phyloP scores from a whole-genome alignment of 345 rosid genomes.

The Syzygium aqueum region DNA sequence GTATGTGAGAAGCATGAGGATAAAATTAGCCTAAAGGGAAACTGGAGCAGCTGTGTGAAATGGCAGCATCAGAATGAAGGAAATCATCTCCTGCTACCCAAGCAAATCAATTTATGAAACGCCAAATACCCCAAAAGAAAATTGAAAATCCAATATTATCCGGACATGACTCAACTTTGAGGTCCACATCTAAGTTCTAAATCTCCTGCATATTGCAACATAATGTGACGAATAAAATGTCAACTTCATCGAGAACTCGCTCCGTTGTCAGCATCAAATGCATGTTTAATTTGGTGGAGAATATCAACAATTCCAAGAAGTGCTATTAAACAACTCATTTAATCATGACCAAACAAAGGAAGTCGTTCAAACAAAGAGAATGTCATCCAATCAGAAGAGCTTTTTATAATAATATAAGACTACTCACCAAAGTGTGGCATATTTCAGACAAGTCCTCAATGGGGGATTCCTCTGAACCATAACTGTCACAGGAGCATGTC shows the following conservation, averaged over 20 bases:
- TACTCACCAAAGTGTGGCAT: constrained; percentile 67
- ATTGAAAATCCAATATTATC: not conserved
- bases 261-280: not conserved
- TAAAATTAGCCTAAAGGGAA: not conserved
- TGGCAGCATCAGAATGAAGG: not conserved
- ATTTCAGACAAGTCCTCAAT: constrained; percentile 68
- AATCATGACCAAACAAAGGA: not conserved
- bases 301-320: not conserved
- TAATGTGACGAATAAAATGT: not conserved
- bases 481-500: constrained; percentile 33
- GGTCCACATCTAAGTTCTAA: not conserved
- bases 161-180: not conserved
- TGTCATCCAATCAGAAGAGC: not conserved
- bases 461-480: constrained; percentile 71
- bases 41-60: not conserved
- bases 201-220: not conserved
- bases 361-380: not conserved
- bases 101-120: not conserved
- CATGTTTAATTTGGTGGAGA: not conserved
- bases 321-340: not conserved
- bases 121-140: not conserved
- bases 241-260: not conserved
- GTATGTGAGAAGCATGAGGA: not conserved
- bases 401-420: not conserved
- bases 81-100: not conserved